Evolutionary conservation across 2,329 filamentous ascomycete species (phyloP), one percentile per base, ranked within the genome.

Genomic region (Aspergillus sp.): DNA sequence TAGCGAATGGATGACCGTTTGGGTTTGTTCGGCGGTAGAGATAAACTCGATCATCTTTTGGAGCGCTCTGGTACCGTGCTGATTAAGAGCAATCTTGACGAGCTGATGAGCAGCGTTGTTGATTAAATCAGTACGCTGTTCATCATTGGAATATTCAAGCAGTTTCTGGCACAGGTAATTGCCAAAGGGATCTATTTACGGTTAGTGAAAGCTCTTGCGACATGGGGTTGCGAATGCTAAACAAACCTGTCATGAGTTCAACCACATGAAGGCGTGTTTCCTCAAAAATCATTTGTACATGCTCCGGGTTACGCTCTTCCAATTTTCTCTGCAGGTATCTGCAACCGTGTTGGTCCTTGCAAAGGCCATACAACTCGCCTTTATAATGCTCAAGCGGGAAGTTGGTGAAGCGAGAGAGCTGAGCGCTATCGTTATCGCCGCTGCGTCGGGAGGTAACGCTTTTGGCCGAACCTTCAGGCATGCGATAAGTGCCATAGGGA

Each of bases 41-140:
- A 99, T 91, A 75, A 91, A 96, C 78, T 99, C 95, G 67, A 99
- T 99, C 95, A 99, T 99, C 84, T 98, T 99, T 81, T 99, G 95
- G 61, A 99, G 81, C 64, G 95, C 95, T 57, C 95, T 88, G 61
- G 95, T 99, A 68, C 95, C 95, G 75, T 99, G 95, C 80, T 97
- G 94, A 78, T 99, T 98, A 62, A 98, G 82, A 25, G 95, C 95
- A 72, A 99, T 97, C 69, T 89, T 89, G 23, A 96, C 92, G 83
- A 99, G 91, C 64, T 94, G 88, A 56, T 88, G 85, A 17, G 92
- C 87, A 42, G 95, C 92, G 69, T 96, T 96, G 77, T 93, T 88
- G 69, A 99, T 96, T 64, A 99, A 86, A 47, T 88, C 87, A 57
- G 94, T 98, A 66, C 95, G 92, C 81, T 99, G 94, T 55, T 96